Evolutionary conservation across 2,329 filamentous ascomycete species (phyloP).

Genomic region (Corniculantispora saksenae): DNA sequence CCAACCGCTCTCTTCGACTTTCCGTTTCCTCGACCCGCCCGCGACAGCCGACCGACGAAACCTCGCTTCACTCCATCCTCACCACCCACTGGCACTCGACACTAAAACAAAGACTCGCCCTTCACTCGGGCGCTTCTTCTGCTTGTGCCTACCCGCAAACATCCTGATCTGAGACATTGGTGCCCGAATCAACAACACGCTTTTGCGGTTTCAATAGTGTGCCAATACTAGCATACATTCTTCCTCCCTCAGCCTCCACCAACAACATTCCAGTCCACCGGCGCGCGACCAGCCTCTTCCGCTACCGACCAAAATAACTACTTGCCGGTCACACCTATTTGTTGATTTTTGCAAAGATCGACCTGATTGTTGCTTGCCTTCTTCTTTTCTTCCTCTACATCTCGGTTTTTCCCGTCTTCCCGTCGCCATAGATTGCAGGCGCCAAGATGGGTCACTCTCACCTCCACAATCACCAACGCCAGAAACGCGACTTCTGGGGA

Average conservation of each 20-base stretch:
- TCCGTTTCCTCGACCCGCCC: not conserved
- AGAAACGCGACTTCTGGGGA: slow-evolving; percentile 10
- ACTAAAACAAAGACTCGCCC: not conserved
- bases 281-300: slow-evolving; percentile 16
- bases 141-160: not conserved
- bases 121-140: not conserved
- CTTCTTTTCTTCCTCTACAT: not conserved
- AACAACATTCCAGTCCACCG: slow-evolving; percentile 18
- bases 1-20: slow-evolving; percentile 5
- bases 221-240: slow-evolving; percentile 16
- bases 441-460: slow-evolving; percentile 19
- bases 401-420: not conserved
- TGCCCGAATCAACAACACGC: slow-evolving; percentile 7
- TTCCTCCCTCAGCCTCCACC: slow-evolving; percentile 19
- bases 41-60: slow-evolving; percentile 4
- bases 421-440: not conserved
- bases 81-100: not conserved
- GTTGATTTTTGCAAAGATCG: not conserved
- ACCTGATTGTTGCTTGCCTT: not conserved
- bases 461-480: slow-evolving; percentile 17
- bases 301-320: slow-evolving; percentile 12
- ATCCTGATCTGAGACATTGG: slow-evolving; percentile 17
- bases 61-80: slow-evolving; percentile 4
- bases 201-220: slow-evolving; percentile 8
- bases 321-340: not conserved